Percentiles rank a stretch among this genome's conserved stretches.
phyloP scores from a whole-genome alignment of 78 protist species.

The Ministeria vibrans region DNA sequence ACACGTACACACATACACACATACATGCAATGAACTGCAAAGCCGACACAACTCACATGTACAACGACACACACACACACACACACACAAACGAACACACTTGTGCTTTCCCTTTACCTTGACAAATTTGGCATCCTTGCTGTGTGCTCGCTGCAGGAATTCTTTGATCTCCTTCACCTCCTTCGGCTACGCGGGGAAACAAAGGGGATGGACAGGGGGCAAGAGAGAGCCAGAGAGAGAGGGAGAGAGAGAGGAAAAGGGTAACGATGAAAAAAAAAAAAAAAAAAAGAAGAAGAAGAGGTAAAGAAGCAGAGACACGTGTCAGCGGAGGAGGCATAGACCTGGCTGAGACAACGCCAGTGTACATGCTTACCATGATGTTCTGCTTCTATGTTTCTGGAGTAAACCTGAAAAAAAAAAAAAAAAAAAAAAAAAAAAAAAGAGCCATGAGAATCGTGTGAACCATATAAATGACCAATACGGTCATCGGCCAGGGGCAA shows the following conservation, averaged over 20 bases:
- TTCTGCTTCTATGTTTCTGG: too few relatives aligned
- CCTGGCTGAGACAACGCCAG: too few relatives aligned
- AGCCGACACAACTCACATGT: neutral
- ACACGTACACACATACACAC: neutral
- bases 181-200: slow-evolving; percentile 69
- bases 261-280: too few relatives aligned
- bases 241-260: neutral
- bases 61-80: neutral
- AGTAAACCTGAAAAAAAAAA: too few relatives aligned
- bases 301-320: too few relatives aligned
- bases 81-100: neutral
- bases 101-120: slow-evolving; percentile 82
- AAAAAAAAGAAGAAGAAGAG: too few relatives aligned
- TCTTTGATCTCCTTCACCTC: slow-evolving; percentile 90
- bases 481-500: too few relatives aligned
- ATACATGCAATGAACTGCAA: neutral
- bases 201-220: neutral
- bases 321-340: too few relatives aligned
- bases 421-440: too few relatives aligned
- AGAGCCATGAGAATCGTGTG: too few relatives aligned
- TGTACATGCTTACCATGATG: too few relatives aligned
- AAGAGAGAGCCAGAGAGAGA: neutral
- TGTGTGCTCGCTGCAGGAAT: slow-evolving; percentile 79
- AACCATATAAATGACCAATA: too few relatives aligned
- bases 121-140: slow-evolving; percentile 81